Percentiles rank a stretch among this genome's conserved stretches.
Conservation (phyloP, 176 grass and related monocot species). For the Ananas comosus region DNA sequence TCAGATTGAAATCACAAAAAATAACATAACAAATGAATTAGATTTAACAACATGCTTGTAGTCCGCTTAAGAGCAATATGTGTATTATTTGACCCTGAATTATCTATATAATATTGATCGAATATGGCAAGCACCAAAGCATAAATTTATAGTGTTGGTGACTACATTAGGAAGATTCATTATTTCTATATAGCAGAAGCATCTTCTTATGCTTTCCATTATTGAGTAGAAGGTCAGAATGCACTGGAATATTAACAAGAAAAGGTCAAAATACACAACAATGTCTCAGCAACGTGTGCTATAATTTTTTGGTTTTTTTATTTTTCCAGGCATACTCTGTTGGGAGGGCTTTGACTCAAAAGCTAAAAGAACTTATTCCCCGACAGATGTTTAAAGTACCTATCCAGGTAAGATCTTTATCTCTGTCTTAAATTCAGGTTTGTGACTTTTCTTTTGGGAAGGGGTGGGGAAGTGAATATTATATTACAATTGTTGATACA, state of each 20-base stretch:
- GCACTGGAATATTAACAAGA: neutral
- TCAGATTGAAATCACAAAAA: no score
- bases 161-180: neutral
- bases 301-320: neutral
- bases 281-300: no score
- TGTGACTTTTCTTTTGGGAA: constrained; percentile 19
- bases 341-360: constrained; percentile 81
- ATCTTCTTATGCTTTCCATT: neutral
- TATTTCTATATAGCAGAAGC: neutral
- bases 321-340: constrained; percentile 21
- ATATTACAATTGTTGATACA: neutral
- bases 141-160: neutral
- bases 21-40: no score
- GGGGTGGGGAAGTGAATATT: neutral
- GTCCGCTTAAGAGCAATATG: no score
- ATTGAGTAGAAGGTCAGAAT: neutral
- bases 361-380: constrained; percentile 95
- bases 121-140: neutral
- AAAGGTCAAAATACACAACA: neutral
- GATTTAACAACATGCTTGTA: no score
- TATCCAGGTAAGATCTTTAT: constrained; percentile 60
- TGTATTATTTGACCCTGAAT: no score
- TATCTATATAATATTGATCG: no score
- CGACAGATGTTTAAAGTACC: constrained; percentile 97
- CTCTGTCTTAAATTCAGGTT: constrained; percentile 19